phyloP scores from a whole-genome alignment of 75 land plant species.

The Sequoiadendron giganteum region DNA sequence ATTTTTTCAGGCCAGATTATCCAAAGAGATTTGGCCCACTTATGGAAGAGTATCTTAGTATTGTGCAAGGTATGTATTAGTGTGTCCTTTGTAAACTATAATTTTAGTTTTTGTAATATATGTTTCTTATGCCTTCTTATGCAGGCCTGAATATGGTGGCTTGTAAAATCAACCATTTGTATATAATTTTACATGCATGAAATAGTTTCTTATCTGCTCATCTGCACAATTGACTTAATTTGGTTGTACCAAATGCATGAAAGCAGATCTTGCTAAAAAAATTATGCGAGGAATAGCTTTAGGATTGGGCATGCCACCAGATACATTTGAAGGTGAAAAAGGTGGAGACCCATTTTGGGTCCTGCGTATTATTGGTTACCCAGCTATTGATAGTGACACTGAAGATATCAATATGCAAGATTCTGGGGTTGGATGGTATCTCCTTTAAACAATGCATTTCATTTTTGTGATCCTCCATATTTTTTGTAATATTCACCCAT shows the following conservation, averaged over 20 bases:
- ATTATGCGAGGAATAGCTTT: constrained; percentile 88
- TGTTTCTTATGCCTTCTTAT: background rate
- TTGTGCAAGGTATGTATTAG: constrained; percentile 58
- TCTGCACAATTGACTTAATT: background rate
- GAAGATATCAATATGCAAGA: constrained; percentile 20
- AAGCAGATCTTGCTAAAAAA: constrained; percentile 68
- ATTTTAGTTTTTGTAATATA: background rate
- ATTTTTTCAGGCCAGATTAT: constrained; percentile 69
- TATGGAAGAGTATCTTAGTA: constrained; percentile 76
- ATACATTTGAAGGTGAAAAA: constrained; percentile 78
- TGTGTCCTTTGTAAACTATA: background rate
- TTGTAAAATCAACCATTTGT: background rate
- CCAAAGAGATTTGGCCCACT: constrained; percentile 54
- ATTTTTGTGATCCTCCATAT: background rate
- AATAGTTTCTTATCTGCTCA: background rate
- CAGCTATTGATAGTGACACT: constrained; percentile 32
- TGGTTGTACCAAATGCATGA: background rate
- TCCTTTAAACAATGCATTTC: background rate
- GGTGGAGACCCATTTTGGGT: constrained; percentile 95
- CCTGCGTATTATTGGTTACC: constrained; percentile 90
- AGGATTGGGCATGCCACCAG: constrained; percentile 68
- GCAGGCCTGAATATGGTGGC: background rate
- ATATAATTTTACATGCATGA: background rate
- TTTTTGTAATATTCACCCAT: background rate
- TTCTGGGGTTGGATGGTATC: constrained; percentile 84